phyloP scores from a whole-genome alignment of 2,329 filamentous ascomycete species.

The Alternaria infectoria region DNA sequence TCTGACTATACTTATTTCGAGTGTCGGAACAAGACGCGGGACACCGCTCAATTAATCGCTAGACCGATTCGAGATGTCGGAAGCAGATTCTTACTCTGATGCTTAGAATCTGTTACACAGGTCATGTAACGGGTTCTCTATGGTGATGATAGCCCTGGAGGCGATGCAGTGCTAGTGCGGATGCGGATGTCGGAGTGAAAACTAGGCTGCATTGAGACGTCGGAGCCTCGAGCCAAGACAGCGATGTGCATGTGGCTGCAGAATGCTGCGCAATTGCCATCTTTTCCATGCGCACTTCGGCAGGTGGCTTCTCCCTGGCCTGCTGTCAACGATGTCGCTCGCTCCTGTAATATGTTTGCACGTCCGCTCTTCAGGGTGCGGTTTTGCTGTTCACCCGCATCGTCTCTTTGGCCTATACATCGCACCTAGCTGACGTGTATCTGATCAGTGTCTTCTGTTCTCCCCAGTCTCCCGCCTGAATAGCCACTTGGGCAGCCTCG shows the following conservation, averaged over 20 bases:
- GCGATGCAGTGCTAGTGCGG: not conserved
- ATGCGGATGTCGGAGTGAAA: not conserved
- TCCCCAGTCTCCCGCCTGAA: no score
- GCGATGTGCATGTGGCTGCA: not conserved
- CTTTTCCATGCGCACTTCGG: not conserved
- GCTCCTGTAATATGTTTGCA: not conserved
- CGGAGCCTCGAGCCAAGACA: not conserved
- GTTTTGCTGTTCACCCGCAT: not conserved
- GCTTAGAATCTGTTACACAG: not conserved
- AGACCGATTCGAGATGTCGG: not conserved
- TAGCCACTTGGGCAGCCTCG: no score
- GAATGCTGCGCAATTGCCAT: not conserved
- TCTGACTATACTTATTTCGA: not conserved
- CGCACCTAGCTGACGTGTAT: no score
- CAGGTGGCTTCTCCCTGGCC: fast-evolving
- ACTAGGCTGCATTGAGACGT: not conserved
- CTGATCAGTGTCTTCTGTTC: no score
- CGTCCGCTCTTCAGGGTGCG: not conserved
- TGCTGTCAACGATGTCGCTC: not conserved
- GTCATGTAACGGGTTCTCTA: not conserved
- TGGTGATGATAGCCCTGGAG: not conserved
- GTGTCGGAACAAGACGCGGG: not conserved
- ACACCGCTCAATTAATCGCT: not conserved
- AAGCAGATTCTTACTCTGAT: not conserved
- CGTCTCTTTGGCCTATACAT: not conserved